These are phyloP conservation scores for Nannochloropsis granulata DNA, from an alignment of 108 stramenopile genomes.

Conservation along the genomic window DNA sequence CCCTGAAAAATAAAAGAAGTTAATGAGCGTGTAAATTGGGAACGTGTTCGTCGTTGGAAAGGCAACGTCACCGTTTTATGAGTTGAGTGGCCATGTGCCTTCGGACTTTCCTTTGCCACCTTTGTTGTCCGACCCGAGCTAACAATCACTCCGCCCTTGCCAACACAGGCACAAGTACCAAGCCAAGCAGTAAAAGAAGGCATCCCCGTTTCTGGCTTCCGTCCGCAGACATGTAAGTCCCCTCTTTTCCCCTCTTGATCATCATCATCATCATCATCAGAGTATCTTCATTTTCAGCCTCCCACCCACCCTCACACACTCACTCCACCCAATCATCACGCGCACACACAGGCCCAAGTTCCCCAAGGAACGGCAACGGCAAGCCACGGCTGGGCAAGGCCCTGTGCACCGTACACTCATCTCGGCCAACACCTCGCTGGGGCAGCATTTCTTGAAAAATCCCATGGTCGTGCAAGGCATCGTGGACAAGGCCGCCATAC, in stretches of 20 bases:
- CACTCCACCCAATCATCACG: not conserved
- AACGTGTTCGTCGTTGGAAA: no score
- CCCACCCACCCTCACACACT: not conserved
- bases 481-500: slow-evolving; percentile 70
- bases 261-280: not conserved
- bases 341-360: not conserved
- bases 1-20: not conserved
- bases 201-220: no score
- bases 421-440: slow-evolving; percentile 63
- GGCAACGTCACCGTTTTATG: no score
- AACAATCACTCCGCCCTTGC: not conserved
- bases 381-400: not conserved
- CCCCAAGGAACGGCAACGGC: not conserved
- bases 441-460: slow-evolving; percentile 98
- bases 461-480: slow-evolving; percentile 95
- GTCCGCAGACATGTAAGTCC: not conserved
- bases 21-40: not conserved
- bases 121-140: no score
- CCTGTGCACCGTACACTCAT: slow-evolving; percentile 25
- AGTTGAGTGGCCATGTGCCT: no score
- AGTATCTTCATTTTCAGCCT: not conserved
- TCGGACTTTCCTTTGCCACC: no score
- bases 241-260: not conserved
- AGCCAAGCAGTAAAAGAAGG: not conserved
- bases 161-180: not conserved